Percentiles rank a stretch among this genome's conserved stretches.
Conservation (phyloP, 108 stramenopile genomes). For the Cyclotella baltica region DNA sequence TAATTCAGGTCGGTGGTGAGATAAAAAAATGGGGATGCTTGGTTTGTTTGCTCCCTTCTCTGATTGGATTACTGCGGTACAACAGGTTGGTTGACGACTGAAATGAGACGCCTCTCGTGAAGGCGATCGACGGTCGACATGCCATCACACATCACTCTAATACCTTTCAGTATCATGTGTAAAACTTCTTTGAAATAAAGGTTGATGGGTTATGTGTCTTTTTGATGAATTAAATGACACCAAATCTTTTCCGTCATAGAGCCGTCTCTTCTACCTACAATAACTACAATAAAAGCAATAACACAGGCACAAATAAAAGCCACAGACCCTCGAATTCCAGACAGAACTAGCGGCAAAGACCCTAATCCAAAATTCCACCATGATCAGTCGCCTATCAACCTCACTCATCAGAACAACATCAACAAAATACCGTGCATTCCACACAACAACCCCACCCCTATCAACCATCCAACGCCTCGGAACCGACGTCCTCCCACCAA, state of each 20-base stretch:
- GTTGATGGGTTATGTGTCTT: background rate
- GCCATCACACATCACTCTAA: background rate
- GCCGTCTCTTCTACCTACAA: too few species aligned
- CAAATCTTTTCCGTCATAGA: too few species aligned
- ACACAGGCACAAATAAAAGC: too few species aligned
- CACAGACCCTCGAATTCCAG: background rate
- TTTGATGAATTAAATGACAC: too few species aligned
- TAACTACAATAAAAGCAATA: too few species aligned
- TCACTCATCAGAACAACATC: background rate
- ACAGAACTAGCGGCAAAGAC: background rate
- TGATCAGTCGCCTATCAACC: background rate
- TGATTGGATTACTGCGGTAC: too few species aligned
- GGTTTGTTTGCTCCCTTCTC: too few species aligned
- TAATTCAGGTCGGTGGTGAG: background rate
- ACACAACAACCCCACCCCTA: background rate
- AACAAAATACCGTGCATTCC: background rate
- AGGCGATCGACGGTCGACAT: background rate
- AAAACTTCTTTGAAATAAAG: background rate
- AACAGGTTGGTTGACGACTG: background rate
- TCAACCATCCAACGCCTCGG: conserved; percentile 34
- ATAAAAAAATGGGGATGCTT: background rate
- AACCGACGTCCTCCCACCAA: conserved; percentile 38
- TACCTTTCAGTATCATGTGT: background rate
- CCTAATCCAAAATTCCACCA: background rate
- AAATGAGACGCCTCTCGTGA: background rate